Evolutionary conservation across 2,329 filamentous ascomycete genomes (phyloP).

Genomic region (Colletotrichum magnum): DNA sequence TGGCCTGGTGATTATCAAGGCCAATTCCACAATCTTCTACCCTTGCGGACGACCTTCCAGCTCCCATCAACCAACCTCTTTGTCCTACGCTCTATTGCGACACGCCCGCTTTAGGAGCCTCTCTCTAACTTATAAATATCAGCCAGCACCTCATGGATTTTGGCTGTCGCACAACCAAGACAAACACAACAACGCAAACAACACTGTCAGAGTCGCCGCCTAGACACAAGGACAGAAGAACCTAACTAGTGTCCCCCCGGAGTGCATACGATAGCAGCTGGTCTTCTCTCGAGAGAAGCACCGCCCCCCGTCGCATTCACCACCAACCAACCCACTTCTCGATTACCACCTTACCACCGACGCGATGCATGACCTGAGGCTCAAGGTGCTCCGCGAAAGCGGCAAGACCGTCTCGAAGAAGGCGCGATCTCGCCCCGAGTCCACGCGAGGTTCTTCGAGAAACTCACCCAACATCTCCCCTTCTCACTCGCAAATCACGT

Average conservation of each 20-base stretch:
- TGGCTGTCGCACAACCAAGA: constrained; percentile 8
- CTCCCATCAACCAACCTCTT: background rate
- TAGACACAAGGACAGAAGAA: constrained; percentile 23
- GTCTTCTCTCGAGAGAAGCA: constrained; percentile 24
- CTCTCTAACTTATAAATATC: background rate
- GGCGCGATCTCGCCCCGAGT: constrained; percentile 70
- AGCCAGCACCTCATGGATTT: constrained; percentile 16
- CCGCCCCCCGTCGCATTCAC: background rate
- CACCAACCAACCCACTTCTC: background rate
- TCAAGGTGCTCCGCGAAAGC: constrained; percentile 78
- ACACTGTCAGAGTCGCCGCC: constrained; percentile 13
- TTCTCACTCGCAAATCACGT: constrained; percentile 68
- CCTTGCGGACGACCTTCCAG: too few species aligned
- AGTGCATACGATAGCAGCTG: background rate
- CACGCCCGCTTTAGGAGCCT: background rate
- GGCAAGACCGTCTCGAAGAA: constrained; percentile 81
- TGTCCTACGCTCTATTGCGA: background rate
- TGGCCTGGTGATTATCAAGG: background rate
- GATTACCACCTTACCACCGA: background rate
- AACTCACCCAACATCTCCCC: constrained; percentile 72
- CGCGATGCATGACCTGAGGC: constrained; percentile 74
- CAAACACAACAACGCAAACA: constrained; percentile 3
- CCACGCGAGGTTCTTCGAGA: constrained; percentile 70
- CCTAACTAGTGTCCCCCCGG: constrained; percentile 1
- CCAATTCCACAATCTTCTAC: too few species aligned